Conservation (phyloP, 2,329 filamentous ascomycete species). For the Trichoderma afroharzianum region DNA sequence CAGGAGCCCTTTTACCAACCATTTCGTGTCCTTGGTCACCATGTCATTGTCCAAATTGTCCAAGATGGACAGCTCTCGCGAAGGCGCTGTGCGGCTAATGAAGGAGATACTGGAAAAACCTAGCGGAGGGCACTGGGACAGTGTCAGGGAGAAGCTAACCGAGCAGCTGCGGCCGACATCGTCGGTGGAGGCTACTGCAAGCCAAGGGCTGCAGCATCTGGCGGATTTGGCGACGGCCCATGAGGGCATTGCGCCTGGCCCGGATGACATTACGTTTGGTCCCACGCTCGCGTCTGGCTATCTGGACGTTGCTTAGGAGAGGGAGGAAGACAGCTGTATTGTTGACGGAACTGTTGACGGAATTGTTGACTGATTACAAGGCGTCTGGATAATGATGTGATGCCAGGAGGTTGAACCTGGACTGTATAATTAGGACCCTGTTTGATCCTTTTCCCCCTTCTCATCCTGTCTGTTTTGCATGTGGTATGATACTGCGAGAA, state of each 20-base stretch:
- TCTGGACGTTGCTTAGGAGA: constrained; percentile 29
- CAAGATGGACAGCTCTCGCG: constrained; percentile 51
- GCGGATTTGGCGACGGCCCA: constrained; percentile 54
- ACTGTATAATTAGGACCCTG: background rate
- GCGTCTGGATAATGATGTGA: background rate
- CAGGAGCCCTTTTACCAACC: constrained; percentile 62
- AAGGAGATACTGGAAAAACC: constrained; percentile 55
- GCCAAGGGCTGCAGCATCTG: constrained; percentile 56
- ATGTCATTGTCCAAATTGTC: constrained; percentile 59
- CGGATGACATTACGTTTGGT: constrained; percentile 32
- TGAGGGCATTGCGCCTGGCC: constrained; percentile 30
- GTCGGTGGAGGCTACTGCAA: constrained; percentile 41
- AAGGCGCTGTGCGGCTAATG: constrained; percentile 55
- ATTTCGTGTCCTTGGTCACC: constrained; percentile 58
- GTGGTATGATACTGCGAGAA: background rate
- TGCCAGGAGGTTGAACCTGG: background rate
- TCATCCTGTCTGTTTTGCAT: background rate
- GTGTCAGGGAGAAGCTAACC: constrained; percentile 44
- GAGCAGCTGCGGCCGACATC: constrained; percentile 35
- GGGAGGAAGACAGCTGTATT: background rate
- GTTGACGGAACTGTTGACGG: too few species aligned
- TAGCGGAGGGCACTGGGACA: constrained; percentile 53
- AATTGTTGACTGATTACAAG: background rate
- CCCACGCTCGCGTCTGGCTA: constrained; percentile 36
- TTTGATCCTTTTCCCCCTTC: background rate